These are phyloP conservation scores for Knoxdaviesia capensis DNA, from an alignment of 2,329 filamentous ascomycete species.

Conservation along the genomic window DNA sequence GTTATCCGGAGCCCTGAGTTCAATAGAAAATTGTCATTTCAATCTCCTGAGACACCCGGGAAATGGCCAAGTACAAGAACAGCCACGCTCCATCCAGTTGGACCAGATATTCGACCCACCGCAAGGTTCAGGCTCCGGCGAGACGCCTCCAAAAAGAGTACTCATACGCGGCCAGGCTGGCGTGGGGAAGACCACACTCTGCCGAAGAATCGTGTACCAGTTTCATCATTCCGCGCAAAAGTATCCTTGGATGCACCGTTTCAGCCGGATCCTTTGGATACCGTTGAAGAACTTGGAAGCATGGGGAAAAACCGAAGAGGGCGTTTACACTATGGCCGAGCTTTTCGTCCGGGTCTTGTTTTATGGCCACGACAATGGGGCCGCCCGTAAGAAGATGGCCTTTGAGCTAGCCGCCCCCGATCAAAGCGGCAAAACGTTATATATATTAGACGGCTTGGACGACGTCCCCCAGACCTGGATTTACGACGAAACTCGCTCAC, in stretches of 20 bases:
- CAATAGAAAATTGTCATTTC: slow-evolving; percentile 18
- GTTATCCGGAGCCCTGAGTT: slow-evolving; percentile 13
- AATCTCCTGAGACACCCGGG: slow-evolving; percentile 10
- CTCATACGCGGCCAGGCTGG: slow-evolving; percentile 13
- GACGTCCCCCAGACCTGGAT: too few relatives aligned
- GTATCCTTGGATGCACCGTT: slow-evolving; percentile 8
- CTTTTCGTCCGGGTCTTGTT: neutral
- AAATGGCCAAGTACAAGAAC: slow-evolving; percentile 10
- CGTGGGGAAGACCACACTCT: slow-evolving; percentile 16
- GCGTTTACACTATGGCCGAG: neutral
- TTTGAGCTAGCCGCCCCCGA: neutral
- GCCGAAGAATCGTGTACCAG: slow-evolving; percentile 15
- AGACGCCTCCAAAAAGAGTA: slow-evolving; percentile 8
- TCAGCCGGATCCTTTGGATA: slow-evolving; percentile 13
- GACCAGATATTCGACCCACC: too few relatives aligned
- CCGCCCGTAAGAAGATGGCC: neutral
- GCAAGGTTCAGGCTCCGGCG: slow-evolving; percentile 1
- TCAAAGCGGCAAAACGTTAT: slow-evolving; percentile 8
- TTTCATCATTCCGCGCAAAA: slow-evolving; percentile 5
- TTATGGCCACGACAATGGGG: too few relatives aligned
- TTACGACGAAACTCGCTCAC: too few relatives aligned
- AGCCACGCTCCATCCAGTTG: neutral
- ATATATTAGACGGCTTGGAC: slow-evolving; percentile 12
- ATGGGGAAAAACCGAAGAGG: neutral
- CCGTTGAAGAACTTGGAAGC: neutral